phyloP scores from a whole-genome alignment of 257 asterid genomes.

The Paulownia fortunei region DNA sequence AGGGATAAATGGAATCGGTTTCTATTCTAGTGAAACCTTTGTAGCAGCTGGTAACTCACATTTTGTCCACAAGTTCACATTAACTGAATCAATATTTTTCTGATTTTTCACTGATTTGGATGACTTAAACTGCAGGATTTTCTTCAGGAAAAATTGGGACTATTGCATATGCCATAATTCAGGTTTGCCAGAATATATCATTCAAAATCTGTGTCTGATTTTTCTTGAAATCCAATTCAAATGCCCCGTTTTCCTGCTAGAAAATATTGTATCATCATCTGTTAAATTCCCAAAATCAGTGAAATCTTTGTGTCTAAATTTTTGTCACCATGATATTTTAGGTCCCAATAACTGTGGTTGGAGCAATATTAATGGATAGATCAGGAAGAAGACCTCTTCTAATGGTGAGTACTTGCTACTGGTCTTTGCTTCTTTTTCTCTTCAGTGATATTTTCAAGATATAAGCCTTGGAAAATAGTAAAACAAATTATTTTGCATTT shows the following conservation, averaged over 20 bases:
- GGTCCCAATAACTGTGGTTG: slow-evolving; percentile 76
- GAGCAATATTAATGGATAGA: slow-evolving; percentile 80
- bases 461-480: neutral
- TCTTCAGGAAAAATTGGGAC: slow-evolving; percentile 74
- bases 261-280: too few species aligned
- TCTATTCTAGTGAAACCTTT: slow-evolving; percentile 80
- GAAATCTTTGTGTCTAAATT: neutral
- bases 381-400: slow-evolving; percentile 87
- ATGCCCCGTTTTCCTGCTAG: too few species aligned
- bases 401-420: slow-evolving; percentile 41
- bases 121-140: slow-evolving; percentile 51
- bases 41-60: slow-evolving; percentile 60
- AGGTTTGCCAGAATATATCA: slow-evolving; percentile 45
- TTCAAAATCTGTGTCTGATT: neutral
- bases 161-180: slow-evolving; percentile 70
- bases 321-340: slow-evolving; percentile 24
- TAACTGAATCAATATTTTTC: neutral
- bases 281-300: neutral
- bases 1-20: slow-evolving; percentile 80
- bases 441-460: neutral
- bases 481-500: slow-evolving; percentile 5
- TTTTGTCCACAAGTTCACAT: neutral
- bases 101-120: slow-evolving; percentile 5
- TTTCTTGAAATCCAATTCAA: neutral
- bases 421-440: neutral